Evolutionary conservation across 129 eudicot species (phyloP).

Genomic region (Tanacetum coccineum): DNA sequence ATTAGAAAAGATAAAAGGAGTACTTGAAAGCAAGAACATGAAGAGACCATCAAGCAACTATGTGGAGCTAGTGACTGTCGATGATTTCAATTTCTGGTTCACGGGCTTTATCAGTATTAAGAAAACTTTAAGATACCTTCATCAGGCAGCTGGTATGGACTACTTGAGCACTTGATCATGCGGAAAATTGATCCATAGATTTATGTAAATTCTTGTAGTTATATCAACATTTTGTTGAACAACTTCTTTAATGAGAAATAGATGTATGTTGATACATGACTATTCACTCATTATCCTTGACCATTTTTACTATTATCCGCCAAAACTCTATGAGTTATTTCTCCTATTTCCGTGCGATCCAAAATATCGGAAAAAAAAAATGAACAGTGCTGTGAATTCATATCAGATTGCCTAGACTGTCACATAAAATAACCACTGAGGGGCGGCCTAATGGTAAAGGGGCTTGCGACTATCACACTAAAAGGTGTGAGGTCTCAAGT

Average conservation of each 20-base stretch:
- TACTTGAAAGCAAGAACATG: conserved; percentile 5
- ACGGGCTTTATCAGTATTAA: conserved; percentile 27
- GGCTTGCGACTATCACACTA: too few relatives aligned
- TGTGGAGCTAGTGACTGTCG: conserved; percentile 27
- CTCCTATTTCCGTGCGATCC: neutral
- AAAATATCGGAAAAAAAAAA: neutral
- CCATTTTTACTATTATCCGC: neutral
- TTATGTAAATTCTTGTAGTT: conserved; percentile 4
- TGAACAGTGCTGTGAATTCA: too few relatives aligned
- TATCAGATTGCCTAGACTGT: too few relatives aligned
- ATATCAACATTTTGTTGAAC: neutral
- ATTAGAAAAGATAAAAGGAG: too few relatives aligned
- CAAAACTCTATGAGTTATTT: neutral
- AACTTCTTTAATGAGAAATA: too few relatives aligned
- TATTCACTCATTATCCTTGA: neutral
- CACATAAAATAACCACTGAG: too few relatives aligned
- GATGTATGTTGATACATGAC: neutral
- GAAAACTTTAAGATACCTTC: too few relatives aligned
- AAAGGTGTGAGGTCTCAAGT: too few relatives aligned
- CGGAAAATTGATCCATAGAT: neutral
- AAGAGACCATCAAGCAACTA: conserved; percentile 30
- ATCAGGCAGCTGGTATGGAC: too few relatives aligned
- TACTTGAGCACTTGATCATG: too few relatives aligned
- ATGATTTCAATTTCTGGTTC: conserved; percentile 39
- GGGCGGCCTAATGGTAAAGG: too few relatives aligned